A percentile compares a stretch with the other conserved stretches of the same genome.
Conservation (phyloP, 371 early-diverging fungal species). For the Mortierella sp. region DNA sequence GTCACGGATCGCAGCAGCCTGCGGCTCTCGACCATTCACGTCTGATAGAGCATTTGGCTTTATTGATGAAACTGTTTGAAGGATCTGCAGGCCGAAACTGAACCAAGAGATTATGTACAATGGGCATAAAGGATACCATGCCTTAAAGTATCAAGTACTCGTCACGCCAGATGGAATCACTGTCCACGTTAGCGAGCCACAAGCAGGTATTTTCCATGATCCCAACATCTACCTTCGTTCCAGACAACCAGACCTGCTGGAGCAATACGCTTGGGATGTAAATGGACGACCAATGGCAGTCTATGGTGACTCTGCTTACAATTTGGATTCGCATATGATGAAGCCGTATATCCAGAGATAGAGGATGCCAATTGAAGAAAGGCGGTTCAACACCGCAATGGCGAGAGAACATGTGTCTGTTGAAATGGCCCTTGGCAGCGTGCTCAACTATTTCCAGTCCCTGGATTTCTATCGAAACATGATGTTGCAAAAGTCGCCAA, state of each 20-base stretch:
- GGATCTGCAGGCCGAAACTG: slow-evolving; percentile 3
- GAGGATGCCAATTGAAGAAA: neutral
- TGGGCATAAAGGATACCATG: slow-evolving; percentile 4
- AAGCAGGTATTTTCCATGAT: slow-evolving; percentile 4
- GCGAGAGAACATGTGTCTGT: neutral
- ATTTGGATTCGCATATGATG: neutral
- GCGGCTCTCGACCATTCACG: slow-evolving; percentile 15
- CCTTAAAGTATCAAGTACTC: slow-evolving; percentile 13
- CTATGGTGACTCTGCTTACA: slow-evolving; percentile 8
- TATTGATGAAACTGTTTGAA: slow-evolving; percentile 19
- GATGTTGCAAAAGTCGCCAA: neutral
- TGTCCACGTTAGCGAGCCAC: slow-evolving; percentile 1
- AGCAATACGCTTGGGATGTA: neutral
- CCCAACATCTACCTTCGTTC: neutral
- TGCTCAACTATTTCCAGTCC: neutral
- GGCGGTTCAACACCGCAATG: neutral
- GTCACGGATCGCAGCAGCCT: neutral
- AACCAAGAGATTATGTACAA: slow-evolving; percentile 7
- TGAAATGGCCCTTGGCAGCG: neutral
- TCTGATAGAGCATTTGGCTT: slow-evolving; percentile 13
- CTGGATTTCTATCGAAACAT: neutral
- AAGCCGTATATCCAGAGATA: neutral
- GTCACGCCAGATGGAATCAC: slow-evolving; percentile 18
- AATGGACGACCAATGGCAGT: neutral
- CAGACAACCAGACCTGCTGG: neutral